Percentiles rank a stretch among this genome's conserved stretches.
phyloP scores from a whole-genome alignment of 176 grass and related monocot genomes.

The Musa itinerans region DNA sequence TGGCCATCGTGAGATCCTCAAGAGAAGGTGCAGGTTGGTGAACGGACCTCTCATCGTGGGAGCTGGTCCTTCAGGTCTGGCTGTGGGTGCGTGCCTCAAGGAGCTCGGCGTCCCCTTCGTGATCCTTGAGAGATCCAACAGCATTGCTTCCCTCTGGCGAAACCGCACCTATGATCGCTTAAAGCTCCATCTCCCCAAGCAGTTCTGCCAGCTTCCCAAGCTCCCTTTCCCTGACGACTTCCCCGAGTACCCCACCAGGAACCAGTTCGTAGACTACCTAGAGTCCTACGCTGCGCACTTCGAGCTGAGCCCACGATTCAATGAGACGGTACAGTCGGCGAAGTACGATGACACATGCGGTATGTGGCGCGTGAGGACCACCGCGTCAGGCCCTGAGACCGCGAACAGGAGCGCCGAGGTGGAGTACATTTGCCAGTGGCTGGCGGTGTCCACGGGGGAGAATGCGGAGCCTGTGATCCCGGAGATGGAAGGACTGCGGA shows the following conservation, averaged over 20 bases:
- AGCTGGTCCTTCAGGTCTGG: conserved; percentile 55
- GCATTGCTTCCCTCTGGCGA: conserved; percentile 76
- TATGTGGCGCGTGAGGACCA: conserved; percentile 48
- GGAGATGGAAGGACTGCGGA: conserved; percentile 34
- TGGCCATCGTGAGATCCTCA: conserved; percentile 43
- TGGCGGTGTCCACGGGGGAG: conserved; percentile 79
- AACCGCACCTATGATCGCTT: conserved; percentile 71
- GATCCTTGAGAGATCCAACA: conserved; percentile 52
- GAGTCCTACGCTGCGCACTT: conserved; percentile 47
- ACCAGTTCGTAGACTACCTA: conserved; percentile 66
- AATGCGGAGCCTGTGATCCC: conserved; percentile 58
- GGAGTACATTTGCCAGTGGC: conserved; percentile 81
- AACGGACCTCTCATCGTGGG: conserved; percentile 80
- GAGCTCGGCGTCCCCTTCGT: conserved; percentile 71
- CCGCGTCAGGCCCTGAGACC: background rate
- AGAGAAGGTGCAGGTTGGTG: conserved; percentile 35
- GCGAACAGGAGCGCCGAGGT: conserved; percentile 25
- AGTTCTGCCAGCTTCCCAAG: conserved; percentile 69
- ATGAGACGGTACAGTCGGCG: conserved; percentile 31
- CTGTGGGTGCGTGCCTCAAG: conserved; percentile 48
- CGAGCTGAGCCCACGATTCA: conserved; percentile 50
- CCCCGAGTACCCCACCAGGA: conserved; percentile 67
- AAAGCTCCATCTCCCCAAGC: conserved; percentile 79
- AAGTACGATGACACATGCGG: conserved; percentile 68
- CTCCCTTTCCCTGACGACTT: conserved; percentile 59